These are phyloP conservation scores for Hypoxylon sp. DNA, from an alignment of 2,329 filamentous ascomycete species.

Conservation along the genomic window DNA sequence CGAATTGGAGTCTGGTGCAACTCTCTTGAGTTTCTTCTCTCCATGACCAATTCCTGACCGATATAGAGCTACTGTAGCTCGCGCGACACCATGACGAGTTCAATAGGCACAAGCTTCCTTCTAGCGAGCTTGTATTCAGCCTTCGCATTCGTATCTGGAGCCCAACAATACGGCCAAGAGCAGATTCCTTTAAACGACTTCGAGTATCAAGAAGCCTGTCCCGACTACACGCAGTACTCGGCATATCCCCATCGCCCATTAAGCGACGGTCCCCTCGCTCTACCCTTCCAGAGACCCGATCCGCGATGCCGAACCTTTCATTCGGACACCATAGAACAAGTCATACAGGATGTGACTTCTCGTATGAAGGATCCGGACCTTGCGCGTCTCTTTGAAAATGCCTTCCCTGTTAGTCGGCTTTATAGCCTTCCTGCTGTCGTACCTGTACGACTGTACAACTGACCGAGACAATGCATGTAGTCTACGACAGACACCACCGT, in stretches of 20 bases:
- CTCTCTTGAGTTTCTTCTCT: slow-evolving; percentile 7
- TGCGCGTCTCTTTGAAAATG: slow-evolving; percentile 93
- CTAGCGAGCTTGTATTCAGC: slow-evolving; percentile 40
- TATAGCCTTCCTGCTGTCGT: slow-evolving; percentile 10
- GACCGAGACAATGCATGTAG: slow-evolving; percentile 42
- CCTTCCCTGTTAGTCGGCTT: slow-evolving; percentile 74
- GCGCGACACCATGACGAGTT: slow-evolving; percentile 26
- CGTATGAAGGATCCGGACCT: slow-evolving; percentile 89
- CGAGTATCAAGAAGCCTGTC: slow-evolving; percentile 66
- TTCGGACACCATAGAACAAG: slow-evolving; percentile 87
- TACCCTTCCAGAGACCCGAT: slow-evolving; percentile 90
- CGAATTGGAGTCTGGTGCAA: slow-evolving; percentile 2
- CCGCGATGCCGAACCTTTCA: slow-evolving; percentile 89
- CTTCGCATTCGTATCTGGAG: slow-evolving; percentile 33
- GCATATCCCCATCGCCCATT: slow-evolving; percentile 75
- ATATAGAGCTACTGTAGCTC: slow-evolving; percentile 36
- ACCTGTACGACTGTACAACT: slow-evolving; percentile 27
- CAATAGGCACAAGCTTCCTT: slow-evolving; percentile 37
- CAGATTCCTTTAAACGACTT: slow-evolving; percentile 56
- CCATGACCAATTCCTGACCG: slow-evolving; percentile 36
- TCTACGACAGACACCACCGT: slow-evolving; percentile 93
- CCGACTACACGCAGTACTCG: slow-evolving; percentile 75
- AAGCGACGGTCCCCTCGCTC: slow-evolving; percentile 81
- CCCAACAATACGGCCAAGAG: slow-evolving; percentile 48
- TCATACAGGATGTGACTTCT: slow-evolving; percentile 85